Percentiles rank a stretch among this genome's conserved stretches.
Conservation (phyloP, 345 rosid genomes). For the Bruguiera gymnorhiza region DNA sequence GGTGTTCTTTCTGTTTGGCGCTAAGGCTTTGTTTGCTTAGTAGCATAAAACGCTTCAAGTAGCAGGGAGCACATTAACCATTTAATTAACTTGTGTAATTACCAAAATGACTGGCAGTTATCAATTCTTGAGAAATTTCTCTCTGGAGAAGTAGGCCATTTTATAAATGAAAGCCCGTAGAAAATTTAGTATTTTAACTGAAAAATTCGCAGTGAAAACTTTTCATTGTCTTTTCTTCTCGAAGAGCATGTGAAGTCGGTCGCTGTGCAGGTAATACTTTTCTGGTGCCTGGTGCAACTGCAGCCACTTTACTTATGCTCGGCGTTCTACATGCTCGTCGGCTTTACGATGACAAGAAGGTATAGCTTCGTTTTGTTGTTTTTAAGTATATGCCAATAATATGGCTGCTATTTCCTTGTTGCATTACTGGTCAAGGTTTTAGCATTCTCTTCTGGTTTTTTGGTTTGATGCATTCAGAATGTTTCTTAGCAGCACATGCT, state of each 20-base stretch:
- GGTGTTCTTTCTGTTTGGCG: neutral
- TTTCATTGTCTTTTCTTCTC: neutral
- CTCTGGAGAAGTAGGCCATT: too few relatives aligned
- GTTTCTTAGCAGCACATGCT: too few relatives aligned
- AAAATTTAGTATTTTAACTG: neutral
- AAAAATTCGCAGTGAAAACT: too few relatives aligned
- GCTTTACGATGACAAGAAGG: constrained; percentile 87
- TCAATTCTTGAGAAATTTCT: too few relatives aligned
- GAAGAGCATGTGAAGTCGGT: constrained; percentile 7
- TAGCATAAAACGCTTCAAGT: too few relatives aligned
- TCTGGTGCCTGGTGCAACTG: constrained; percentile 85
- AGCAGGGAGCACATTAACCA: too few relatives aligned
- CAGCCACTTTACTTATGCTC: constrained; percentile 89
- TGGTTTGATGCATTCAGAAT: too few relatives aligned
- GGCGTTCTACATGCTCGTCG: constrained; percentile 96
- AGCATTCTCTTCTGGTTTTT: neutral
- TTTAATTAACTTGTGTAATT: too few relatives aligned
- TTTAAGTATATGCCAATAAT: neutral
- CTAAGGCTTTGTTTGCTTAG: neutral
- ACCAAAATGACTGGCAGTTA: too few relatives aligned
- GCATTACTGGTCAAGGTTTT: neutral
- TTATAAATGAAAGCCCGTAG: too few relatives aligned
- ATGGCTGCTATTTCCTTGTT: neutral
- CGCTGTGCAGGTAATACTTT: constrained; percentile 53
- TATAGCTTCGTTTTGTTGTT: constrained; percentile 2